phyloP scores from a whole-genome alignment of 2,329 filamentous ascomycete genomes.

The Corynespora cassiicola region DNA sequence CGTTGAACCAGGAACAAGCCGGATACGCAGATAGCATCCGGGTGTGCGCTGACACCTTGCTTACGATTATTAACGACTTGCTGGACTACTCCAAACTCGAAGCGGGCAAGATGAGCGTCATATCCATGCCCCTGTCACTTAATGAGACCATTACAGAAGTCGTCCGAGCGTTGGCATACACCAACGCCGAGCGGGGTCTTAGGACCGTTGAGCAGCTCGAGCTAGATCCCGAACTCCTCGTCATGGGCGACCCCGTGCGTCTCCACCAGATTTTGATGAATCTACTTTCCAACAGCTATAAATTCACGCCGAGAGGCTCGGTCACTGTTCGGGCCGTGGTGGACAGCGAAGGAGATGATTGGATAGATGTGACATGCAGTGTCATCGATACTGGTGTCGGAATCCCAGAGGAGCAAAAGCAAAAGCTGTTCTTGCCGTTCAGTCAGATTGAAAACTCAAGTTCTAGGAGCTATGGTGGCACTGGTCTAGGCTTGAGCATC shows the following conservation, averaged over 20 bases:
- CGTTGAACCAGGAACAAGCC: conserved; percentile 63
- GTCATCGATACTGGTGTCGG: conserved; percentile 92
- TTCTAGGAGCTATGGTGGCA: conserved; percentile 88
- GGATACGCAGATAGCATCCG: conserved; percentile 69
- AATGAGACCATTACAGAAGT: conserved; percentile 69
- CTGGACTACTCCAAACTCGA: conserved; percentile 61
- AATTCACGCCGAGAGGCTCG: conserved; percentile 87
- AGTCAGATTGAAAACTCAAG: conserved; percentile 92
- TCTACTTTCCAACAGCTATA: conserved; percentile 89
- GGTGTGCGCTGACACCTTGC: conserved; percentile 65
- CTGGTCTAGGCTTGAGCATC: conserved; percentile 88
- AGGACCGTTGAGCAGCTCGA: conserved; percentile 64
- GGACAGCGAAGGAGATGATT: conserved; percentile 72
- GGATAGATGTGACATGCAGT: conserved; percentile 80
- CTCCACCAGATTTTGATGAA: conserved; percentile 70
- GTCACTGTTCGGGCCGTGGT: conserved; percentile 82
- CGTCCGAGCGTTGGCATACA: conserved; percentile 67
- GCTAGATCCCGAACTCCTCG: conserved; percentile 61
- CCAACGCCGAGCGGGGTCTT: conserved; percentile 66
- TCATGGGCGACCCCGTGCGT: conserved; percentile 59
- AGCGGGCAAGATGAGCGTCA: conserved; percentile 65
- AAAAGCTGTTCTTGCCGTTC: conserved; percentile 90
- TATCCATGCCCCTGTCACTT: conserved; percentile 59
- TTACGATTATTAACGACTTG: conserved; percentile 61
- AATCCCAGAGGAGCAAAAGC: conserved; percentile 80